phyloP scores from a whole-genome alignment of 345 rosid species.

The Salix exigua region DNA sequence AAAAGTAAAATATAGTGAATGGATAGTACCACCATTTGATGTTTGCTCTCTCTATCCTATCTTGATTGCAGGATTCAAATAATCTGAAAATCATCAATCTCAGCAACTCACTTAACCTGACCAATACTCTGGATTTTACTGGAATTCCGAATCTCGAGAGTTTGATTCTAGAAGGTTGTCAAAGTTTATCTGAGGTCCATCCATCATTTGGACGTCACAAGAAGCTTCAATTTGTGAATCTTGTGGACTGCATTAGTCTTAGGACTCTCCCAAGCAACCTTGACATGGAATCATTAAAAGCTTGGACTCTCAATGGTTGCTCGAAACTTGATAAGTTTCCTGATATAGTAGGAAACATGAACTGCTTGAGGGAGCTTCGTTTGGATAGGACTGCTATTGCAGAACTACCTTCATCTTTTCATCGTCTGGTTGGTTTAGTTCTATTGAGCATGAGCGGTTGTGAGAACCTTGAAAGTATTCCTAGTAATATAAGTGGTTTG shows the following conservation, averaged over 20 bases:
- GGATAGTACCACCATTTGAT: neutral
- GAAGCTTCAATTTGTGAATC: conserved; percentile 13
- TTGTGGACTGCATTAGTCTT: conserved; percentile 29
- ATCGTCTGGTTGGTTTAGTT: conserved; percentile 15
- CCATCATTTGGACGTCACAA: conserved; percentile 24
- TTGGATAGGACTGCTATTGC: conserved; percentile 23
- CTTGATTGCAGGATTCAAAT: neutral
- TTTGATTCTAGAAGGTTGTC: conserved; percentile 25
- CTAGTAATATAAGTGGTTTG: conserved; percentile 11
- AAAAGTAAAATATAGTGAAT: too few relatives aligned
- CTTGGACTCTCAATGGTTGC: conserved; percentile 21
- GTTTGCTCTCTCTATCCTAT: neutral
- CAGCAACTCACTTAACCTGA: neutral
- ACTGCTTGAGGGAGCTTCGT: conserved; percentile 12
- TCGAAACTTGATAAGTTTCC: conserved; percentile 29
- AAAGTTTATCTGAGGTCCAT: conserved; percentile 22
- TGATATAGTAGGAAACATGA: conserved; percentile 18
- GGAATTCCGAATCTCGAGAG: conserved; percentile 23
- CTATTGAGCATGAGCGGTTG: conserved; percentile 17
- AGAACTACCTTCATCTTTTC: conserved; percentile 24
- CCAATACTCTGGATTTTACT: conserved; percentile 5
- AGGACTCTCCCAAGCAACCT: conserved; percentile 24
- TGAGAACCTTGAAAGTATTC: conserved; percentile 25
- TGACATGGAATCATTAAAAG: conserved; percentile 22
- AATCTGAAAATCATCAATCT: conserved; percentile 8